phyloP scores from a whole-genome alignment of 1,284 basidiomycete genomes.

The Gomphus bonarii region DNA sequence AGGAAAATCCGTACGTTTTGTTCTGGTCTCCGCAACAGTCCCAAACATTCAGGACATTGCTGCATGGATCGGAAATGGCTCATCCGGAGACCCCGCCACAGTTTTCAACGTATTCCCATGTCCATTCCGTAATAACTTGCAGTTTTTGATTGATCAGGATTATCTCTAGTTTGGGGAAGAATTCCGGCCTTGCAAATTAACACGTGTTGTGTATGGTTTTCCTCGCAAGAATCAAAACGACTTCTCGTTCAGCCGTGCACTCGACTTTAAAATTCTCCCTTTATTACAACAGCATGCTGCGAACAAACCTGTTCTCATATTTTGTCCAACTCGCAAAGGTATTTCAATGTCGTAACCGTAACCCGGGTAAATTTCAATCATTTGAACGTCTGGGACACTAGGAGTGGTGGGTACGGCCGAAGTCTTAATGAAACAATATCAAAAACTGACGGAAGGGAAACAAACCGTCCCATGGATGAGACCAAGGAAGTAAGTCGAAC shows the following conservation, averaged over 20 bases:
- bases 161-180: constrained; percentile 76
- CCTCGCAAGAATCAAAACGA: constrained; percentile 62
- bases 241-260: constrained; percentile 61
- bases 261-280: constrained; percentile 70
- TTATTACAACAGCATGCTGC: constrained; percentile 59
- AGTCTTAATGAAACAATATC: constrained; percentile 62
- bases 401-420: constrained; percentile 67
- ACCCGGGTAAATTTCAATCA: background rate
- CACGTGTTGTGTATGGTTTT: constrained; percentile 58
- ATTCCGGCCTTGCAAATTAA: constrained; percentile 77
- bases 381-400: constrained; percentile 18
- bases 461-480: constrained; percentile 54
- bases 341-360: constrained; percentile 9
- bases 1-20: constrained; percentile 63
- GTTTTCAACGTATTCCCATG: constrained; percentile 55
- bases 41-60: constrained; percentile 92
- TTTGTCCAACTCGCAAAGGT: constrained; percentile 83
- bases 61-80: constrained; percentile 66
- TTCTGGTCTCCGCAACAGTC: constrained; percentile 88
- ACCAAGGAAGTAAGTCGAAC: constrained; percentile 33
- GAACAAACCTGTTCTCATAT: constrained; percentile 76
- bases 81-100: constrained; percentile 38
- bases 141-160: background rate
- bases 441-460: constrained; percentile 39
- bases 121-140: background rate